Conservation (phyloP, 2,329 filamentous ascomycete species). For the Uncinocarpus reesii region DNA sequence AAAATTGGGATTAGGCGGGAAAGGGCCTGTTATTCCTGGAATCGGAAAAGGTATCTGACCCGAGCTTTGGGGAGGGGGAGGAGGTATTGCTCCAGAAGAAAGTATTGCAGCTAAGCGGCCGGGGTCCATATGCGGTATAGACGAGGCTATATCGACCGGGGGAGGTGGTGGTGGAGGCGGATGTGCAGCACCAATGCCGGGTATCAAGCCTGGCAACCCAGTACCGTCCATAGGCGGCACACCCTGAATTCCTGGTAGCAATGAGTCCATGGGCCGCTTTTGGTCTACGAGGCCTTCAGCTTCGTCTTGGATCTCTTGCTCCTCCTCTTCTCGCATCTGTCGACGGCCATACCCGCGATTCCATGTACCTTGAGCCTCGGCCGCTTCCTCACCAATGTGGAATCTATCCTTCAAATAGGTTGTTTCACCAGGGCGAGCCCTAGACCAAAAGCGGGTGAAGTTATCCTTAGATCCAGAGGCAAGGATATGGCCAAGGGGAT, state of each 20-base stretch:
- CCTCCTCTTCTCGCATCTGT: conserved; percentile 81
- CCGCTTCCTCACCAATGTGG: conserved; percentile 87
- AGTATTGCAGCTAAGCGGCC: conserved; percentile 35
- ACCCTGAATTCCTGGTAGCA: conserved; percentile 44
- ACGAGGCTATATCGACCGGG: conserved; percentile 22
- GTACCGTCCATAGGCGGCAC: conserved; percentile 46
- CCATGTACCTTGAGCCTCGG: conserved; percentile 91
- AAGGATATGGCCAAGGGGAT: conserved; percentile 88
- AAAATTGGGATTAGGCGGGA: conserved; percentile 17
- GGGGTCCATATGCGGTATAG: conserved; percentile 42
- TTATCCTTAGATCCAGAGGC: conserved; percentile 94
- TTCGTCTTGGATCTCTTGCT: conserved; percentile 87
- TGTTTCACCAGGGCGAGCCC: conserved; percentile 76
- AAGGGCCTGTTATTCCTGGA: conserved; percentile 15
- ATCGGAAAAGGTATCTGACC: conserved; percentile 11
- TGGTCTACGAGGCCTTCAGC: conserved; percentile 88
- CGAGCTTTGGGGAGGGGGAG: conserved; percentile 20
- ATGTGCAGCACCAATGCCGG: conserved; percentile 40
- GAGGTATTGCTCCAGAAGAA: conserved; percentile 20
- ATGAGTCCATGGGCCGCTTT: conserved; percentile 57
- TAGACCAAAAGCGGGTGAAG: conserved; percentile 93
- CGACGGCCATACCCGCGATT: conserved; percentile 67
- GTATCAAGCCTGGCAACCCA: conserved; percentile 34
- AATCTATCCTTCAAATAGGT: conserved; percentile 81
- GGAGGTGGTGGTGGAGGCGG: conserved; percentile 22